Conservation (phyloP, 2,329 filamentous ascomycete species). For the Xylariaceae sp. region DNA sequence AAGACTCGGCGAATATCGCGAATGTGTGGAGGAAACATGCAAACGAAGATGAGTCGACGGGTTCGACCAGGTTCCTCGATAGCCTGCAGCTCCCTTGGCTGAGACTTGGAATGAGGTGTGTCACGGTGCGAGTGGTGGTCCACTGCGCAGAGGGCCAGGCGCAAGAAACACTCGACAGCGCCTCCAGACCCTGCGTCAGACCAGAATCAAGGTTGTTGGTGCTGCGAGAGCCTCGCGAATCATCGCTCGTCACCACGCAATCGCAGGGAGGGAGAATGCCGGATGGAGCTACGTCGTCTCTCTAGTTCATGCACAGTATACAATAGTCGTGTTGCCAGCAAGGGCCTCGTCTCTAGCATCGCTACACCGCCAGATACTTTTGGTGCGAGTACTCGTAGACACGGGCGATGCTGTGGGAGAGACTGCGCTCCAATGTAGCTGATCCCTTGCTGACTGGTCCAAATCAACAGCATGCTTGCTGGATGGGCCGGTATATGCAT, state of each 20-base stretch:
- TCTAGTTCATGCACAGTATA: constrained; percentile 27
- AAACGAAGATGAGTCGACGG: constrained; percentile 11
- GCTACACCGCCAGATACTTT: constrained; percentile 29
- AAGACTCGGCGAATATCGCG: constrained; percentile 5
- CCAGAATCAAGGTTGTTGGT: constrained; percentile 11
- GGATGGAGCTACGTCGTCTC: constrained; percentile 7
- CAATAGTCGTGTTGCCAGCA: constrained; percentile 21
- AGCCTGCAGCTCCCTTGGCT: constrained; percentile 13
- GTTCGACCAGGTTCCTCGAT: constrained; percentile 14
- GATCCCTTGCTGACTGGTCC: constrained; percentile 9
- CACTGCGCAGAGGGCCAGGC: background rate
- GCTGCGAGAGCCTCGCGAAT: constrained; percentile 18
- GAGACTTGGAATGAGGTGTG: constrained; percentile 11
- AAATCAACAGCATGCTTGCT: constrained; percentile 23
- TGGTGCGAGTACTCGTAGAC: constrained; percentile 17
- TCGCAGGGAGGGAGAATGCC: constrained; percentile 12
- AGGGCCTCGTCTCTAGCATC: constrained; percentile 15
- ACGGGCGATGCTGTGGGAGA: constrained; percentile 12
- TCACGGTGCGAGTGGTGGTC: constrained; percentile 13
- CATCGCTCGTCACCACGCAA: too few species aligned
- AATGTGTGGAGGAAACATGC: constrained; percentile 3
- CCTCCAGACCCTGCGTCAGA: constrained; percentile 9
- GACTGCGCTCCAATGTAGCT: constrained; percentile 10
- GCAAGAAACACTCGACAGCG: constrained; percentile 15
- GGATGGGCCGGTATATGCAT: too few species aligned